These are phyloP conservation scores for Theobroma grandiflorum DNA, from an alignment of 441 rosid genomes.

Conservation along the genomic window DNA sequence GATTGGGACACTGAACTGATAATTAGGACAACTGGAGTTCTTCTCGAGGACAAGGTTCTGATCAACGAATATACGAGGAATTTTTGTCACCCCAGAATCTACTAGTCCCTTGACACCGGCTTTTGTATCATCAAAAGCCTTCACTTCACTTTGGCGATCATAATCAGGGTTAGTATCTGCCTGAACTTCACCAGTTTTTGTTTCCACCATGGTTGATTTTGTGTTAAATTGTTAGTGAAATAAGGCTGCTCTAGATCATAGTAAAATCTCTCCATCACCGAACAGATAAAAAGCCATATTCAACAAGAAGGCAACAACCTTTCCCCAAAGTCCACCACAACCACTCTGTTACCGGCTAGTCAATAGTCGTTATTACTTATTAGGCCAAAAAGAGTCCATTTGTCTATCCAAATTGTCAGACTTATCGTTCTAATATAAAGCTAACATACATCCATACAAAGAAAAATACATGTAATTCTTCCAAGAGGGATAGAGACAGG, in stretches of 20 bases:
- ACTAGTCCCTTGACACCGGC: slow-evolving; percentile 38
- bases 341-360: background rate
- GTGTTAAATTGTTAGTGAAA: background rate
- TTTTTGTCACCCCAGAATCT: slow-evolving; percentile 26
- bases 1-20: slow-evolving; percentile 27
- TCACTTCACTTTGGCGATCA: slow-evolving; percentile 29
- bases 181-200: background rate
- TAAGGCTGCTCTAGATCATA: background rate
- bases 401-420: too few species aligned
- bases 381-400: too few species aligned
- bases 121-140: slow-evolving; percentile 40
- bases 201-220: background rate
- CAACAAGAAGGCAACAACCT: background rate
- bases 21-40: background rate
- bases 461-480: too few species aligned
- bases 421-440: too few species aligned
- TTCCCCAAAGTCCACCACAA: background rate
- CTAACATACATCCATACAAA: too few species aligned
- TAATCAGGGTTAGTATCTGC: background rate
- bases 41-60: background rate
- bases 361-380: background rate
- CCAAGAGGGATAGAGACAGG: too few species aligned
- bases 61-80: slow-evolving; percentile 35
- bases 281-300: too few species aligned
- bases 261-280: background rate